These are phyloP conservation scores for Phyllosticta paracitricarpa DNA, from an alignment of 2,329 filamentous ascomycete species.

Conservation along the genomic window DNA sequence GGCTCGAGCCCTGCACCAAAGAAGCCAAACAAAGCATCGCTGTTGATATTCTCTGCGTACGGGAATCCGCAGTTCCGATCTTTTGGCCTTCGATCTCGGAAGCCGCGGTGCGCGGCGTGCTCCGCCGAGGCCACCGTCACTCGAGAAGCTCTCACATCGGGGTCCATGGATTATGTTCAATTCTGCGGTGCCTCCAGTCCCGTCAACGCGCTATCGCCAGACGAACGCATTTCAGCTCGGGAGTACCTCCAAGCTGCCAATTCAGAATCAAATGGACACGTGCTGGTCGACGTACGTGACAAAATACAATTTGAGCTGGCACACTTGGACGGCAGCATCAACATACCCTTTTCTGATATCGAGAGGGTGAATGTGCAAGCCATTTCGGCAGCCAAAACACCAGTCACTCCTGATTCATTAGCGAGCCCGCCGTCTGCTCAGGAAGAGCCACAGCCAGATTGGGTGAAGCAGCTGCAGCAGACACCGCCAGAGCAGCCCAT, in stretches of 20 bases:
- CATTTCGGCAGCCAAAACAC: not conserved
- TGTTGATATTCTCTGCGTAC: conserved; percentile 48
- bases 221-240: conserved; percentile 57
- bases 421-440: conserved; percentile 1
- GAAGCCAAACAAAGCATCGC: conserved; percentile 23
- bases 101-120: conserved; percentile 67
- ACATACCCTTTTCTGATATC: conserved; percentile 56
- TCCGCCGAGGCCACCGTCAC: conserved; percentile 54
- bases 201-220: conserved; percentile 46
- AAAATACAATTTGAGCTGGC: conserved; percentile 77
- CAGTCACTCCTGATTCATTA: not conserved
- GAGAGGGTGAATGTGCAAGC: conserved; percentile 19
- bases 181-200: conserved; percentile 64
- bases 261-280: conserved; percentile 14
- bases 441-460: conserved; percentile 14
- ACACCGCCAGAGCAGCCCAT: conserved; percentile 43
- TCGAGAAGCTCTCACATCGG: conserved; percentile 49
- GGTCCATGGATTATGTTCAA: conserved; percentile 69
- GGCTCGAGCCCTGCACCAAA: conserved; percentile 17
- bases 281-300: conserved; percentile 76
- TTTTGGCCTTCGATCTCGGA: conserved; percentile 61
- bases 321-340: conserved; percentile 64
- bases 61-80: conserved; percentile 54
- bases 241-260: conserved; percentile 43
- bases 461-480: conserved; percentile 21